Percentiles rank a stretch among this genome's conserved stretches.
Evolutionary conservation across 495 filamentous ascomycete species (phyloP).

Genomic region (Neurospora tetrasperma): DNA sequence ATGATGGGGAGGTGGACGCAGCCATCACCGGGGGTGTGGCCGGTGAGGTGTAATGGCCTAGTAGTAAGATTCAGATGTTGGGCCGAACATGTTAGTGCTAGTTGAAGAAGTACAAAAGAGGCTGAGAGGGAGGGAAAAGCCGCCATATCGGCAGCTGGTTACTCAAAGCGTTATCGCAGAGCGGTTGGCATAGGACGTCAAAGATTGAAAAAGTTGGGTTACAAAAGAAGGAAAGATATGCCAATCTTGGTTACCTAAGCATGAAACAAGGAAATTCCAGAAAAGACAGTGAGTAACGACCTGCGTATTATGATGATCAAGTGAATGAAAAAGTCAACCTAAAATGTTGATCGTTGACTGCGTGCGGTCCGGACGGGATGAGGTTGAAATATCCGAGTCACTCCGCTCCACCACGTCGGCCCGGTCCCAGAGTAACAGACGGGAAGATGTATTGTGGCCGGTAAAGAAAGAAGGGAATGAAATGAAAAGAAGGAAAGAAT

Average conservation of each 20-base stretch:
- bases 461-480: not conserved
- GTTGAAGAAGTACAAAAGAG: not conserved
- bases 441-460: not conserved
- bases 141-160: not conserved
- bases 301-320: not conserved
- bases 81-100: not conserved
- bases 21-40: conserved; percentile 8
- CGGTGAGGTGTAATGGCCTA: too few species aligned
- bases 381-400: not conserved
- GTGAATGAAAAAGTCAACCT: not conserved
- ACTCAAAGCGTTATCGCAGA: not conserved
- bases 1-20: conserved; percentile 37
- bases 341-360: not conserved
- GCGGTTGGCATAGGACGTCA: not conserved
- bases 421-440: not conserved
- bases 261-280: not conserved
- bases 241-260: not conserved
- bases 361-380: not conserved
- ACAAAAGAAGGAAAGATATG: not conserved
- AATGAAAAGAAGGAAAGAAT: not conserved
- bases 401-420: not conserved
- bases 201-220: not conserved
- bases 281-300: not conserved
- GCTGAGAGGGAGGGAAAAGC: not conserved
- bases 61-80: not conserved